Evolutionary conservation across 2,329 filamentous ascomycete species (phyloP), one percentile per base, ranked within the genome.

Genomic region (Aspergillus aculeatinus): DNA sequence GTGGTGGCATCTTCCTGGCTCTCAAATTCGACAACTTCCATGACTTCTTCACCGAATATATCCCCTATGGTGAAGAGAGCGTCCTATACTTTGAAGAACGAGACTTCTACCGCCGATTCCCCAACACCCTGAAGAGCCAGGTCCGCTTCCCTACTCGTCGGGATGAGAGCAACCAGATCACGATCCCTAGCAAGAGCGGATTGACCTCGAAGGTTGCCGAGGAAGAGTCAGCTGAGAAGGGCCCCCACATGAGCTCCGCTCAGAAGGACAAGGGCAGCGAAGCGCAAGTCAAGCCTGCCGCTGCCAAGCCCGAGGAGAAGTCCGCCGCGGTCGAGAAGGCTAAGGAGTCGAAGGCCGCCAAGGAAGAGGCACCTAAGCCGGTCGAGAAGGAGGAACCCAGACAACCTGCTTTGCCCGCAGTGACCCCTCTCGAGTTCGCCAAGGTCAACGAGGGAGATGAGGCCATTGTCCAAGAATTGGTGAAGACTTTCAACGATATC

Each of bases 41-140:
- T 79, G 95, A 99, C 78, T 95, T 97, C 82, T 99, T 99, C 80
- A 98, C 93, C 70, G 93, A 97, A 79, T 99, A 94, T 76, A 80
- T 99, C 19, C 95, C 95, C 23, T 96, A 90, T 68, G 95, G 93
- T 70, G 95, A 99, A 79, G 91, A 96, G 74, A 90, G 90, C 19
- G 94, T 99, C 50, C 86, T 96, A 27, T 98, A 96, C 80, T 88
- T 99, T 55, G 95, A 99, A 79, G 95, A 99, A 80, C 86, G 89
- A 67, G 92, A 97, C 72, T 97, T 96, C 81, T 87, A 89, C 74
- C 92, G 89, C 78, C 88, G 91, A 60, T 97, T 96, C 81, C 87
- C 86, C 9, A 79, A 79, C 64, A 81, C 83, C 47, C 73, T 77
- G 57, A 75, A 74, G 59, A 69, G 85, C 79, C 67, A 80, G 77